Evolutionary conservation across 2,329 filamentous ascomycete species (phyloP), one percentile per base, ranked within the genome.

Genomic region (Macrophomina tecta): DNA sequence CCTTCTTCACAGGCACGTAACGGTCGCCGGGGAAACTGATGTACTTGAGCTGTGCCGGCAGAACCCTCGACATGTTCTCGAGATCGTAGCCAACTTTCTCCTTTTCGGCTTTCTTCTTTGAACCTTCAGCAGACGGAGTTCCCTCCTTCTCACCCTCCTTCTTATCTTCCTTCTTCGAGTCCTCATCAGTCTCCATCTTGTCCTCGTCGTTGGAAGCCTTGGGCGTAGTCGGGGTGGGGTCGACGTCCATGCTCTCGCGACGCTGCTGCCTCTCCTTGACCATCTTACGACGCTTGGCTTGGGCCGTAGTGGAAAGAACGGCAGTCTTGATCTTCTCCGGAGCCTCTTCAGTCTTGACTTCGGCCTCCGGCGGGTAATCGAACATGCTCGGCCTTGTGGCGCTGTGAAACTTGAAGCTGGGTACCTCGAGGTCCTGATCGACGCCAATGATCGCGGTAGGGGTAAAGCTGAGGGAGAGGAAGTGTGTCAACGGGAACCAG

Each of bases 401-500:
- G 81, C 93, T 96, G 85, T 97, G 89, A 83, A 97, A 97, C 79
- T 96, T 96, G 87, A 97, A 94, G 76, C 90, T 90, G 23, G 96
- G 93, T 65, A 97, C 93, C 74, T 97, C 93, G 14, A 99, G 86
- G 75, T 97, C 92, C 75, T 96, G 91, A 76, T 99, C 94, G 32
- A 99, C 88, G 68, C 92, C 94, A 73, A 98, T 97, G 75, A 99
- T 91, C 1, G 95, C 91, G 1, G 96, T 99, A 1, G 95, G 95
- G n/a, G 92, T 93, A 81, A 99, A 98, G 74, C 93, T 94, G 69
- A 99, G 85, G 0, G 94, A 96, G 67, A 99, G 80, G 88, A 99
- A 99, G 81, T 99, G 95, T 36, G 95, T 97, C 74, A 98, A 91
- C 68, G 95, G 95, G 87, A 99, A 99, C 95, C 95, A 99, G 84